Conservation (phyloP, 495 filamentous ascomycete species). For the Astrothelium subdiscretum region DNA sequence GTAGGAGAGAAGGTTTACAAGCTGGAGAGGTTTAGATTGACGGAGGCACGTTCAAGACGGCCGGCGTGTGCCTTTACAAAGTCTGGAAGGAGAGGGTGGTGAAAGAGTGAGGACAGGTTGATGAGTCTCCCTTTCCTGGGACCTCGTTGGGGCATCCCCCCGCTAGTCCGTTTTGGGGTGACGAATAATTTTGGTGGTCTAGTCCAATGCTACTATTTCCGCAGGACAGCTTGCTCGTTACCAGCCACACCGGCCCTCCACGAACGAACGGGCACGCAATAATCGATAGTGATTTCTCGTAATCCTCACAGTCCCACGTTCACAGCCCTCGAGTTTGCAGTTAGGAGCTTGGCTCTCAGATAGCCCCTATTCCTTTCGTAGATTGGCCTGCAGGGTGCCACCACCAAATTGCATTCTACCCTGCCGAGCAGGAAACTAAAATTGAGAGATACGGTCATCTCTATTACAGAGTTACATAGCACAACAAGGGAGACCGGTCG, state of each 20-base stretch:
- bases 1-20: neutral
- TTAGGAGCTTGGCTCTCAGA: neutral
- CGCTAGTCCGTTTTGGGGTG: neutral
- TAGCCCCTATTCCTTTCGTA: neutral
- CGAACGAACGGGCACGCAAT: neutral
- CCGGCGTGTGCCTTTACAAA: neutral
- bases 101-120: constrained; percentile 2
- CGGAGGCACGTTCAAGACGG: constrained; percentile 1
- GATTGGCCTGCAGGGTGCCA: neutral
- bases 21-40: neutral
- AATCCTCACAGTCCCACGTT: neutral
- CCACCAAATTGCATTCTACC: neutral
- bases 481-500: too few species aligned
- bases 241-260: neutral
- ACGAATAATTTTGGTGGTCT: neutral
- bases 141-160: neutral
- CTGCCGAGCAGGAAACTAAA: neutral
- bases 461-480: too few species aligned
- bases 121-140: neutral
- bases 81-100: neutral
- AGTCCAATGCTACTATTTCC: neutral
- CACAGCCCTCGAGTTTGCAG: neutral
- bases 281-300: too few species aligned
- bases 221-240: neutral
- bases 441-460: too few species aligned